phyloP scores from a whole-genome alignment of 2,329 filamentous ascomycete species.

The Calonectria pteridis region DNA sequence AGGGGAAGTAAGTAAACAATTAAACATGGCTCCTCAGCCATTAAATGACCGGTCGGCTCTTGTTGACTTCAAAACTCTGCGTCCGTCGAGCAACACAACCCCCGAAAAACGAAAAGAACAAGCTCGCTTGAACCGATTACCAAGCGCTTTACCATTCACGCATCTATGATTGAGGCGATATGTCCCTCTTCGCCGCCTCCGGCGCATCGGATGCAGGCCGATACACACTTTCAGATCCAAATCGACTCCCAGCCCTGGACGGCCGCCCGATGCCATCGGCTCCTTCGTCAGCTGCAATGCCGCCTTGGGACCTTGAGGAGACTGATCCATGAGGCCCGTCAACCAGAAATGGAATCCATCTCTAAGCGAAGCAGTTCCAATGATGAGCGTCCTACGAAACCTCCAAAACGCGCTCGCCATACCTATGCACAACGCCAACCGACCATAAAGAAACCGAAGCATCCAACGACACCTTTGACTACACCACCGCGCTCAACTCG shows the following conservation, averaged over 20 bases:
- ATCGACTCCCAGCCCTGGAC: constrained; percentile 57
- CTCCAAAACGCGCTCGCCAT: constrained; percentile 45
- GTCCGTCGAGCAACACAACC: too few species aligned
- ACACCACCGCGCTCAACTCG: constrained; percentile 47
- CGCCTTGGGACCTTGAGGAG: constrained; percentile 56
- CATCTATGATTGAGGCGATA: constrained; percentile 11
- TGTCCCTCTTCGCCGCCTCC: constrained; percentile 23
- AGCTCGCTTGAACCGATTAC: not conserved
- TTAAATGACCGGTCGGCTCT: not conserved
- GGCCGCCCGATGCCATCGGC: constrained; percentile 59
- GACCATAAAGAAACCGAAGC: constrained; percentile 13
- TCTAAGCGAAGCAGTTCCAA: constrained; percentile 39
- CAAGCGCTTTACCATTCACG: not conserved
- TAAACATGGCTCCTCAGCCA: constrained; percentile 9
- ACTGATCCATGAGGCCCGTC: constrained; percentile 43
- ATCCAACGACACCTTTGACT: not conserved
- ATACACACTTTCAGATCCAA: constrained; percentile 8
- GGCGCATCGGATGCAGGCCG: constrained; percentile 30
- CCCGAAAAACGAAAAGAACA: not conserved
- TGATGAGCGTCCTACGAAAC: constrained; percentile 13
- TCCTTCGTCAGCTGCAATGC: constrained; percentile 61
- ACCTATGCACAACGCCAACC: constrained; percentile 46
- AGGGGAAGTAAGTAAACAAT: constrained; percentile 50
- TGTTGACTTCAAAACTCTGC: not conserved
- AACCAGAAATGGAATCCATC: constrained; percentile 11